Conservation (phyloP, 495 filamentous ascomycete genomes). For the Penicillium parvum region DNA sequence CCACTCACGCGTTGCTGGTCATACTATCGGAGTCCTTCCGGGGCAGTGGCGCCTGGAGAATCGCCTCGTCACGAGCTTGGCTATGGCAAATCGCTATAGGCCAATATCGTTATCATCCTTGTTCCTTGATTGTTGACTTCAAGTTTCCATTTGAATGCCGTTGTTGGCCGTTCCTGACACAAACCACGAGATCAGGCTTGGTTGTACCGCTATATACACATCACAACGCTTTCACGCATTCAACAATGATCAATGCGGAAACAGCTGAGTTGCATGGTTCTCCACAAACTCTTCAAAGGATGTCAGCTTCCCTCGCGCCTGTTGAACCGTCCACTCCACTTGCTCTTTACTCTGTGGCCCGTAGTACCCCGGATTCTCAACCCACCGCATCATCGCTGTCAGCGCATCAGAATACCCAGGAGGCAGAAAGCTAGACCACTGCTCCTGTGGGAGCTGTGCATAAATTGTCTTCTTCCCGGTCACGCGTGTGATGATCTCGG, state of each 20-base stretch:
- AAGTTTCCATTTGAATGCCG: too few relatives aligned
- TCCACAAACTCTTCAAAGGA: constrained; percentile 46
- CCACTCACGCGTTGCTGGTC: too few relatives aligned
- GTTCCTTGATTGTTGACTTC: too few relatives aligned
- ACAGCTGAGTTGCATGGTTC: constrained; percentile 12
- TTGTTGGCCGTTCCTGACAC: too few relatives aligned
- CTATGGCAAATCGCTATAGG: too few relatives aligned
- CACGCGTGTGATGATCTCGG: constrained; percentile 29
- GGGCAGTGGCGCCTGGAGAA: too few relatives aligned
- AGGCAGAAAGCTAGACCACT: constrained; percentile 29
- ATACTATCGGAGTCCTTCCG: too few relatives aligned
- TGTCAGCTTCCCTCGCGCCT: constrained; percentile 35
- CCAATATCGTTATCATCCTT: too few relatives aligned
- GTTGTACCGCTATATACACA: neutral
- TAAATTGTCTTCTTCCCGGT: constrained; percentile 47
- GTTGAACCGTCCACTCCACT: constrained; percentile 36
- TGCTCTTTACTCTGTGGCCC: constrained; percentile 34
- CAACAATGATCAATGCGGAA: neutral
- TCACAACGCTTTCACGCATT: neutral
- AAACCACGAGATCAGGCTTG: neutral
- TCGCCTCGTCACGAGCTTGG: too few relatives aligned
- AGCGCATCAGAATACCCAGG: constrained; percentile 21
- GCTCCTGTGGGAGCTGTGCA: constrained; percentile 37
- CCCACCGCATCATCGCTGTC: constrained; percentile 30
- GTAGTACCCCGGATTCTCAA: constrained; percentile 45